Conservation (phyloP, 208 protist species). For the Acanthamoeba rhysodes region DNA sequence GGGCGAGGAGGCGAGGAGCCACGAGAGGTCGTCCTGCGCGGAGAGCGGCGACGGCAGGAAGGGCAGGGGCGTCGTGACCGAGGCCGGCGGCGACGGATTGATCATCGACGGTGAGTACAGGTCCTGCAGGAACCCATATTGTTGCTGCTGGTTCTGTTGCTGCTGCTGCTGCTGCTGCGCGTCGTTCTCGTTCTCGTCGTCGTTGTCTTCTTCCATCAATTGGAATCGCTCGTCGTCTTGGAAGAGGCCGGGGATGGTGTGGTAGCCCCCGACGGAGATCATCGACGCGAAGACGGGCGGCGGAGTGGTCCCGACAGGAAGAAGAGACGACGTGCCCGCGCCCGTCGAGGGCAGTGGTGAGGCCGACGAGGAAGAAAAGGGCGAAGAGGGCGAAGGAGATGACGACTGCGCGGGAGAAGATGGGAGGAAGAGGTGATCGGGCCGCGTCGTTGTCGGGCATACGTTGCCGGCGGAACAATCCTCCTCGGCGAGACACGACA, state of each 20-base stretch:
- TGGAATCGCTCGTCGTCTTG: neutral
- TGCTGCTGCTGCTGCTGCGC: neutral
- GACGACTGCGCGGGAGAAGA: neutral
- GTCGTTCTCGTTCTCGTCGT: neutral
- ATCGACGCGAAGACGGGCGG: neutral
- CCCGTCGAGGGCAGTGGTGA: neutral
- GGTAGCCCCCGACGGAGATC: neutral
- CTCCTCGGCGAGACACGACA: constrained; percentile 23
- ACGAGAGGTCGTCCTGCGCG: neutral
- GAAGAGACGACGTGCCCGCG: neutral
- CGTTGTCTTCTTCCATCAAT: neutral
- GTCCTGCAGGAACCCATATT: neutral
- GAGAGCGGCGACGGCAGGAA: constrained; percentile 34
- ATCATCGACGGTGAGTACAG: neutral
- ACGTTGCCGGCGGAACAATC: neutral
- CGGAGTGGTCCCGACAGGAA: neutral
- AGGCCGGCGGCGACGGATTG: neutral
- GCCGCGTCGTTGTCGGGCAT: neutral
- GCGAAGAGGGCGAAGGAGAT: neutral
- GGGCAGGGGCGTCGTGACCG: neutral
- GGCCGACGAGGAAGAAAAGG: neutral
- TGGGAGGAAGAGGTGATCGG: neutral
- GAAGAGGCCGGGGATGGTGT: neutral
- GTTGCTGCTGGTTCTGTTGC: neutral
- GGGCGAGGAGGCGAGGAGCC: constrained; percentile 21